A percentile compares a stretch with the other conserved stretches of the same genome.
Evolutionary conservation across 1,284 basidiomycete genomes (phyloP).

Genomic region (Puccinia hordei): DNA sequence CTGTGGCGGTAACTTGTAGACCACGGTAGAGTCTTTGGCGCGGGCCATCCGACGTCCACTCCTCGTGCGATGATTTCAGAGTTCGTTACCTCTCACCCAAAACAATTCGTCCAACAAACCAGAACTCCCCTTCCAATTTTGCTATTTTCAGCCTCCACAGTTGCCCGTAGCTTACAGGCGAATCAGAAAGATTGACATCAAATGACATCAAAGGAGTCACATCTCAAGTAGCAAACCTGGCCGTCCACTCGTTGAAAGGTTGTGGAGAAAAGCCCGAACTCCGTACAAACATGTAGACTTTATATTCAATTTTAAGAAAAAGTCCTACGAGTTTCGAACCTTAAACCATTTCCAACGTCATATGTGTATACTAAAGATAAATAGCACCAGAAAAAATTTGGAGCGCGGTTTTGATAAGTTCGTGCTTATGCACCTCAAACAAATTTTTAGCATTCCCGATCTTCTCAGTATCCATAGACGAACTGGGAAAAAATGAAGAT

Average conservation of each 20-base stretch:
- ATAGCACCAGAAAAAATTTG: conserved; percentile 8
- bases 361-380: conserved; percentile 56
- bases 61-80: too few species aligned
- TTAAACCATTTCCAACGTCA: conserved; percentile 58
- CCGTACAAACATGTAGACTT: conserved; percentile 70
- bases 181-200: neutral
- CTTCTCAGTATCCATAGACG: too few species aligned
- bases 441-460: conserved; percentile 78
- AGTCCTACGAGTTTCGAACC: conserved; percentile 39
- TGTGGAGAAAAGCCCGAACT: conserved; percentile 80
- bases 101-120: too few species aligned
- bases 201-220: neutral
- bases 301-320: conserved; percentile 64
- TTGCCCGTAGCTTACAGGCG: too few species aligned
- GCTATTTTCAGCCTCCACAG: too few species aligned
- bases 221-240: conserved; percentile 68
- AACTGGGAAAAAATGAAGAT: conserved; percentile 83
- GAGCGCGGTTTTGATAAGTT: neutral
- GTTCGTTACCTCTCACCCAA: too few species aligned
- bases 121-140: too few species aligned
- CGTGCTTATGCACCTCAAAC: conserved; percentile 67
- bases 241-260: conserved; percentile 77
- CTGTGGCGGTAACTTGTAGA: too few species aligned
- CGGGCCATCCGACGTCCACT: too few species aligned
- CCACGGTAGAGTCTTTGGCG: too few species aligned